Evolutionary conservation across 192 early-diverging fungal genomes (phyloP), one percentile per base, ranked within the genome.

Genomic region (Pilaira anomala): DNA sequence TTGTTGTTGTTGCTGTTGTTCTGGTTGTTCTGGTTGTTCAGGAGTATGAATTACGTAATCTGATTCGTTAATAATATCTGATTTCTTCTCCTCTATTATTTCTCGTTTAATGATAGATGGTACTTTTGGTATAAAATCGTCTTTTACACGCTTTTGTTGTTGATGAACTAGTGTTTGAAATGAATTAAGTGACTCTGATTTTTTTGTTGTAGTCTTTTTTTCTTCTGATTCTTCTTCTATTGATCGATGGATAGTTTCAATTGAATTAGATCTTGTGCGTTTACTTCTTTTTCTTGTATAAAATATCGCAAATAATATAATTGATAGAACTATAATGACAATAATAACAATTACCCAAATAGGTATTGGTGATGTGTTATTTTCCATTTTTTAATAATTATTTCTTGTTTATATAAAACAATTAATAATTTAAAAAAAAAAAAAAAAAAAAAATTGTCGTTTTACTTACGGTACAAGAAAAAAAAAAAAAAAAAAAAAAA

Each of bases 311-410:
- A 29, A 33, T 55, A 55, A 55, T 36, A 18, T 18, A 6, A 26
- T 36, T 29, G 30, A 14, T 6, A 55, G 19, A 7, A 55, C 53
- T 55, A 55, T 19, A 55, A 36, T 30, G 19, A 55, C 53, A 55
- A 55, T 55, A 33, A 55, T 8, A 55, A 55, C 53, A 33, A 55
- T 55, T 55, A 28, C 53, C 53, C 53, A 55, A 33, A 55, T 55
- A 33, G 53, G 53, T 18, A 30, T 29, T 55, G 28, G 28, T 30
- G 25, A 26, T 26, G 49, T 26, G 22, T 50, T 50, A 50, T 51
- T 22, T 48, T 22, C 14, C 16, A 55, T 55, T 19, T 36, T 36
- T 36, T 9, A 5, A 33, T 33, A 52, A 52, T 52, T 28, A 52
- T 22, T 52, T 29, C 13, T 44, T 44, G 22, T 52, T n/a, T 25